Percentiles rank a stretch among this genome's conserved stretches.
Evolutionary conservation across 306 rosid genomes (phyloP).

Genomic region (Rosa lucieae): DNA sequence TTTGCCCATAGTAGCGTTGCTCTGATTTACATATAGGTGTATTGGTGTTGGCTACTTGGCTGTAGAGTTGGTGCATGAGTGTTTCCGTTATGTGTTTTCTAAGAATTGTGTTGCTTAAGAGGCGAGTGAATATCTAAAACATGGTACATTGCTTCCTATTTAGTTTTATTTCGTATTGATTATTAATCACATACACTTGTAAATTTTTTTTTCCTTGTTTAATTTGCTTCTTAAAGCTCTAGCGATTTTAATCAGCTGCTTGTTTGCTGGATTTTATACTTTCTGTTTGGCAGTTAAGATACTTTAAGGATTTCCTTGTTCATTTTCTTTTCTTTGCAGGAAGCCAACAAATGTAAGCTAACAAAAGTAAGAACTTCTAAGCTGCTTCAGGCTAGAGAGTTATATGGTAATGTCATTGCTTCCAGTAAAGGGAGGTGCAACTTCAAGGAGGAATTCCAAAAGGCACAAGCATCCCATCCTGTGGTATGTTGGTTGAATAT

Average conservation of each 20-base stretch:
- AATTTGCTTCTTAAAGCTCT: background rate
- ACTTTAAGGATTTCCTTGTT: background rate
- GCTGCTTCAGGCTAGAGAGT: constrained; percentile 77
- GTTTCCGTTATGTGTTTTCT: background rate
- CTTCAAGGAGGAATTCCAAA: constrained; percentile 66
- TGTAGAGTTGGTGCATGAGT: background rate
- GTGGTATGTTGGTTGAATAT: constrained; percentile 42
- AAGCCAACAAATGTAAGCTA: constrained; percentile 26
- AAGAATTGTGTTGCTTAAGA: background rate
- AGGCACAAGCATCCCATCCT: constrained; percentile 63
- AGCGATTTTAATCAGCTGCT: background rate
- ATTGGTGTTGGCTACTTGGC: background rate
- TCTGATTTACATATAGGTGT: background rate
- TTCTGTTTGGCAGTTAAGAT: background rate
- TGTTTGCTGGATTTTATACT: background rate
- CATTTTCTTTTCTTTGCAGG: constrained; percentile 39
- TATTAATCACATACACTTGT: background rate
- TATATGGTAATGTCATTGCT: constrained; percentile 56
- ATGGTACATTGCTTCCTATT: background rate
- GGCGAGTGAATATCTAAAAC: background rate
- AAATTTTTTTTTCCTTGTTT: background rate
- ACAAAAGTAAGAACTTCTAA: constrained; percentile 40
- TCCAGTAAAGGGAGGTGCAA: constrained; percentile 45
- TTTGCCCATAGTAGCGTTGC: background rate
- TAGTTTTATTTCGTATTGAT: background rate